Conservation (phyloP, 2,329 filamentous ascomycete species). For the Rhynchosporium graminicola region DNA sequence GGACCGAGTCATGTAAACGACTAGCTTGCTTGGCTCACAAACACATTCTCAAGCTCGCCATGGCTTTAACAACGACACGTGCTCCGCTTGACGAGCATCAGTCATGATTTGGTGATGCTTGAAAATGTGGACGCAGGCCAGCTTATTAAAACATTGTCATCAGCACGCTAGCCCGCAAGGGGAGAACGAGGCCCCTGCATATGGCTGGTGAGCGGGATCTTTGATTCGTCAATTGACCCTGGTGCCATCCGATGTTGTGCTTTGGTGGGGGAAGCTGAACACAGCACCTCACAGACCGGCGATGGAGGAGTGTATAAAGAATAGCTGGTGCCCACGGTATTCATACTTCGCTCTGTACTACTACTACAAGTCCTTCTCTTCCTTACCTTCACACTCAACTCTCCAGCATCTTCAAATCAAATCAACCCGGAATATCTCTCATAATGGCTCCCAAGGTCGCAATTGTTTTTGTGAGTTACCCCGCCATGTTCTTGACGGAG, state of each 20-base stretch:
- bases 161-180: slow-evolving; percentile 8
- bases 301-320: slow-evolving; percentile 11
- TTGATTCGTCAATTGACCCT: slow-evolving; percentile 16
- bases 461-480: slow-evolving; percentile 75
- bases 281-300: background rate
- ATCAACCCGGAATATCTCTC: slow-evolving; percentile 20
- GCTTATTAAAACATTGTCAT: slow-evolving; percentile 19
- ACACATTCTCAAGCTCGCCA: slow-evolving; percentile 2
- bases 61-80: background rate
- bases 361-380: background rate
- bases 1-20: background rate
- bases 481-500: slow-evolving; percentile 31
- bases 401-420: slow-evolving; percentile 10
- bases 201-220: too few relatives aligned
- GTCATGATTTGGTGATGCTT: slow-evolving; percentile 21
- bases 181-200: slow-evolving; percentile 1
- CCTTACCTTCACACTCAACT: background rate
- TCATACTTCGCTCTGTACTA: background rate
- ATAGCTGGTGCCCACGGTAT: background rate
- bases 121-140: background rate
- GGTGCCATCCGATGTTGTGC: background rate
- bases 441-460: slow-evolving; percentile 87
- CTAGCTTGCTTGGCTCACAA: background rate
- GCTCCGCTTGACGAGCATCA: slow-evolving; percentile 11
- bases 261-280: background rate